Conservation (phyloP, 2,329 filamentous ascomycete species). For the Colletotrichum sp. region DNA sequence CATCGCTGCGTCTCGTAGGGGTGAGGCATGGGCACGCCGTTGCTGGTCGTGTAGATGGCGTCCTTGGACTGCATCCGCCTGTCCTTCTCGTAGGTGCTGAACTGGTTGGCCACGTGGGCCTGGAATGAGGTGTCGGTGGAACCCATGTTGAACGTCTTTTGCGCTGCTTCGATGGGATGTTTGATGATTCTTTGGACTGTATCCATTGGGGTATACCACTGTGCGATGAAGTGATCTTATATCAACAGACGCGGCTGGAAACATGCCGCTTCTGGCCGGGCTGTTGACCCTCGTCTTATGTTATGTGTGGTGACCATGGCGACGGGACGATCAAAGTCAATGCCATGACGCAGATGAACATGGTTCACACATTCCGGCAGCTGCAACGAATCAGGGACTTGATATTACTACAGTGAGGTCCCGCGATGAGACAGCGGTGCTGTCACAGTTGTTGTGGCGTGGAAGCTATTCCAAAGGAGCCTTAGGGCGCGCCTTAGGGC, state of each 20-base stretch:
- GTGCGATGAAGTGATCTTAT: not conserved
- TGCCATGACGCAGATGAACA: not conserved
- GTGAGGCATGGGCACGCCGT: slow-evolving; percentile 61
- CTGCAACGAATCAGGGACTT: not conserved
- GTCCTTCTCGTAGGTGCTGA: slow-evolving; percentile 44
- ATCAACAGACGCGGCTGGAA: not conserved
- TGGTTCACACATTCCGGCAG: not conserved
- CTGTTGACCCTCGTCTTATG: not conserved
- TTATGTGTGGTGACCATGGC: not conserved
- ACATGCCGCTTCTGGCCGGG: not conserved
- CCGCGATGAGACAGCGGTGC: not conserved
- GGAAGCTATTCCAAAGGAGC: not conserved
- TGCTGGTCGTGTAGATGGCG: slow-evolving; percentile 59
- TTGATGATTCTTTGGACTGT: not conserved
- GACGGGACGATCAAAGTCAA: not conserved
- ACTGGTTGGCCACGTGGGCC: slow-evolving; percentile 39
- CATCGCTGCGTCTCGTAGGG: slow-evolving; percentile 62
- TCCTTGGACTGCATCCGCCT: slow-evolving; percentile 42
- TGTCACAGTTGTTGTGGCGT: not conserved
- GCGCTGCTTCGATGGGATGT: not conserved
- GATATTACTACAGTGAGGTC: not conserved
- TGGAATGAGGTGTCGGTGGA: slow-evolving; percentile 40
- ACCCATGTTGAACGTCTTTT: slow-evolving; percentile 1
- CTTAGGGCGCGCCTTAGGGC: not conserved
- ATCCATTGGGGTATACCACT: not conserved